phyloP scores from a whole-genome alignment of 495 filamentous ascomycete genomes.

The Penicillium paradoxum region DNA sequence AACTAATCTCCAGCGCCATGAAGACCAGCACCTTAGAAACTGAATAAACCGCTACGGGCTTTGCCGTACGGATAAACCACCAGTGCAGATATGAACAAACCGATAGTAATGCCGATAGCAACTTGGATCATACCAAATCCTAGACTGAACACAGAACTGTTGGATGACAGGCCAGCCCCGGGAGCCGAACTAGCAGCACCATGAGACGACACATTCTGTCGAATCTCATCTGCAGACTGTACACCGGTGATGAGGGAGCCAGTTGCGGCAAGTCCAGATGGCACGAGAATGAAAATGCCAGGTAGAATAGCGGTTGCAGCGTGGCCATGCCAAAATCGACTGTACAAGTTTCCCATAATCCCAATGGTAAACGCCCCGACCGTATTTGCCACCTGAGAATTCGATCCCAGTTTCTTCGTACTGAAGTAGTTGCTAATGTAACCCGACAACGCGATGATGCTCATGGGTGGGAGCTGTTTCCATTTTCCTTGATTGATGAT shows the following conservation, averaged over 20 bases:
- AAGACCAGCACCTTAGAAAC: slow-evolving; percentile 50
- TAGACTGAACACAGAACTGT: slow-evolving; percentile 25
- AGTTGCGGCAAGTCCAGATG: slow-evolving; percentile 73
- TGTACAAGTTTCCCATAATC: slow-evolving; percentile 78
- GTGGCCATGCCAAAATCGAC: slow-evolving; percentile 69
- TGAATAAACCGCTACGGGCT: slow-evolving; percentile 76
- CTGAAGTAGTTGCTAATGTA: slow-evolving; percentile 82
- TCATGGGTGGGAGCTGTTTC: slow-evolving; percentile 82
- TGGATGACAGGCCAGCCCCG: slow-evolving; percentile 11
- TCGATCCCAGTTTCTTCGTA: slow-evolving; percentile 60
- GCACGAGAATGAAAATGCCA: slow-evolving; percentile 87
- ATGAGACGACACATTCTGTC: slow-evolving; percentile 41
- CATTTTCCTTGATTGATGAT: slow-evolving; percentile 88
- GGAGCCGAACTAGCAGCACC: neutral
- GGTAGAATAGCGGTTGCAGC: slow-evolving; percentile 82
- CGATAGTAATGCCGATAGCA: slow-evolving; percentile 86
- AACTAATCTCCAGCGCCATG: neutral
- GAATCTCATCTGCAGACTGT: slow-evolving; percentile 68
- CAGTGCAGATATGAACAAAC: slow-evolving; percentile 74
- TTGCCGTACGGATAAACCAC: slow-evolving; percentile 87
- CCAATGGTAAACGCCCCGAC: slow-evolving; percentile 80
- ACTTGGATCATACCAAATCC: slow-evolving; percentile 62
- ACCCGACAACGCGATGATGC: slow-evolving; percentile 68
- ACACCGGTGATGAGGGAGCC: slow-evolving; percentile 76
- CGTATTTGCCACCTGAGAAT: slow-evolving; percentile 75